phyloP scores from a whole-genome alignment of 495 filamentous ascomycete genomes.

The Aspergillus haitiensis region DNA sequence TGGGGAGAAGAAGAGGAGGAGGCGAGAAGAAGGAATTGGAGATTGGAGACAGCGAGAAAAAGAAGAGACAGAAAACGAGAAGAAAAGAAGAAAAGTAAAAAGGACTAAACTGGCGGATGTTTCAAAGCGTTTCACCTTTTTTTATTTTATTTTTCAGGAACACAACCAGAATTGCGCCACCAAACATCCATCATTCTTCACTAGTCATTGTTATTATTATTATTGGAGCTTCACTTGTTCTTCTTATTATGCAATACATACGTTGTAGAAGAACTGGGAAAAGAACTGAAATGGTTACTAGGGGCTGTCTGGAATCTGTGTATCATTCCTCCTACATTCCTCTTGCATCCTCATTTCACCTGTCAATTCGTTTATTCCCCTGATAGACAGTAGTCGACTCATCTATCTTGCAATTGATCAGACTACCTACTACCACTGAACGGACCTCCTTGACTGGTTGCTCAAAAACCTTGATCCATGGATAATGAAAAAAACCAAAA shows the following conservation, averaged over 20 bases:
- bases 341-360: too few relatives aligned
- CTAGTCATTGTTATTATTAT: background rate
- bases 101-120: slow-evolving; percentile 2
- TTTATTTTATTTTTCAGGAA: background rate
- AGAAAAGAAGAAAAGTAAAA: background rate
- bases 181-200: background rate
- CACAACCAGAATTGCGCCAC: background rate
- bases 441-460: too few relatives aligned
- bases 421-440: too few relatives aligned
- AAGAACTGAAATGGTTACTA: slow-evolving; percentile 5
- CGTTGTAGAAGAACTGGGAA: background rate
- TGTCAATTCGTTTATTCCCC: too few relatives aligned
- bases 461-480: too few relatives aligned
- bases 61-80: background rate
- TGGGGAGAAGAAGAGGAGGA: too few relatives aligned
- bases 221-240: background rate
- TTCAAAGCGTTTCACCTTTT: slow-evolving; percentile 7
- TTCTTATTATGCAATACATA: background rate
- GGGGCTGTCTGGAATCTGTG: slow-evolving; percentile 4
- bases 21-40: background rate
- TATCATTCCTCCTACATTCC: slow-evolving; percentile 1
- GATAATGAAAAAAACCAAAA: too few relatives aligned
- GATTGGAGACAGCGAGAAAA: slow-evolving; percentile 10
- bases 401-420: too few relatives aligned
- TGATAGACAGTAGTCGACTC: too few relatives aligned